phyloP scores from a whole-genome alignment of 345 rosid genomes.

The Aquilaria sinensis region DNA sequence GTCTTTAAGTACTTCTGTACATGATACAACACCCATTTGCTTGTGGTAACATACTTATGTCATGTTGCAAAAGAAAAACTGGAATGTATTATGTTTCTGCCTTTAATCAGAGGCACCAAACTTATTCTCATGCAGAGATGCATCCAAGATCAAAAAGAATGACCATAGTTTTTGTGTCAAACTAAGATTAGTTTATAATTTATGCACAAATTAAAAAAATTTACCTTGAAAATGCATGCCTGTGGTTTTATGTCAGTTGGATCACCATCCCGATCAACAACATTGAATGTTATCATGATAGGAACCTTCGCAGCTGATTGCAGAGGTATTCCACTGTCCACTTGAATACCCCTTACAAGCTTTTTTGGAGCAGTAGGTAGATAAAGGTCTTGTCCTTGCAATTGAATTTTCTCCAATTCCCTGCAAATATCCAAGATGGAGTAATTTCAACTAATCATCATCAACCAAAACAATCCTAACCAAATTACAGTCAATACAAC shows the following conservation, averaged over 20 bases:
- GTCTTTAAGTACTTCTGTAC: too few relatives aligned
- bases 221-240: conserved; percentile 98
- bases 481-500: too few relatives aligned
- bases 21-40: too few relatives aligned
- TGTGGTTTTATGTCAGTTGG: conserved; percentile 60
- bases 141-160: neutral
- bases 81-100: neutral
- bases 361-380: conserved; percentile 90
- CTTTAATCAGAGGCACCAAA: conserved; percentile 1
- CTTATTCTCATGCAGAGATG: neutral
- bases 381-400: conserved; percentile 87
- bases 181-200: neutral
- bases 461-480: conserved; percentile 4
- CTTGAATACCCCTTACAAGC: conserved; percentile 82
- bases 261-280: conserved; percentile 78
- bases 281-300: conserved; percentile 89
- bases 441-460: too few relatives aligned
- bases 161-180: neutral
- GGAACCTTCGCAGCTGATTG: conserved; percentile 99
- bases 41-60: too few relatives aligned
- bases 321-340: conserved; percentile 96
- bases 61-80: too few relatives aligned
- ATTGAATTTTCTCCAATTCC: conserved; percentile 88
- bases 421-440: conserved; percentile 28
- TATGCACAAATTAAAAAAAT: neutral